Evolutionary conservation across 305 asterid species (phyloP).

Genomic region (Caryopteris hybrid): DNA sequence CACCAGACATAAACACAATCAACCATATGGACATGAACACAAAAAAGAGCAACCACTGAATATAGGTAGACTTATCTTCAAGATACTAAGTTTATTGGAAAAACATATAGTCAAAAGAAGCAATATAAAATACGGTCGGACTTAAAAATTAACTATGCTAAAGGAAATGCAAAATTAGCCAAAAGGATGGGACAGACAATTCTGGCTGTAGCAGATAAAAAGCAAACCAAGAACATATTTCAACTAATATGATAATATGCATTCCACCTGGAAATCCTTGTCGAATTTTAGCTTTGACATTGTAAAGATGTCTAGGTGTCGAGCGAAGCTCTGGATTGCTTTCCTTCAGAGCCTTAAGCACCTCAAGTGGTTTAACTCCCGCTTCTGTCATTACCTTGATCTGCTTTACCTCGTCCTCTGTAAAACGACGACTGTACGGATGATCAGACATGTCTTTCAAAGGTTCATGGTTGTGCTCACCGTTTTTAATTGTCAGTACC

Average conservation of each 20-base stretch:
- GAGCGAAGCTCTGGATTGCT: conserved; percentile 43
- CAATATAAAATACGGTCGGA: background rate
- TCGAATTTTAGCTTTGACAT: conserved; percentile 44
- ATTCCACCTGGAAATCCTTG: conserved; percentile 34
- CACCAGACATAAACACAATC: background rate
- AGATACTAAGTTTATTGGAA: background rate
- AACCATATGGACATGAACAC: background rate
- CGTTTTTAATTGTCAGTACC: conserved; percentile 40
- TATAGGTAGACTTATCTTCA: background rate
- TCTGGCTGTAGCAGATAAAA: background rate
- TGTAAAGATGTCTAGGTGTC: conserved; percentile 47
- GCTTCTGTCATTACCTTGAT: conserved; percentile 48
- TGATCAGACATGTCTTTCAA: conserved; percentile 47
- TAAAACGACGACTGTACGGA: conserved; percentile 44
- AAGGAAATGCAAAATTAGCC: background rate
- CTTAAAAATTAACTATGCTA: background rate
- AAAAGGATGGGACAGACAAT: background rate
- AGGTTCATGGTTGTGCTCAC: conserved; percentile 49
- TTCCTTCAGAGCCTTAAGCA: conserved; percentile 41
- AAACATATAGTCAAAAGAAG: background rate
- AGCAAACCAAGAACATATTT: background rate
- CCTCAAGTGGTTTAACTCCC: conserved; percentile 38
- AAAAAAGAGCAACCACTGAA: background rate
- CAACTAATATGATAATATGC: background rate
- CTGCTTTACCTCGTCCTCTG: conserved; percentile 36